Conservation (phyloP, 768 basidiomycete genomes). For the Tricholoma bakamatsutake region DNA sequence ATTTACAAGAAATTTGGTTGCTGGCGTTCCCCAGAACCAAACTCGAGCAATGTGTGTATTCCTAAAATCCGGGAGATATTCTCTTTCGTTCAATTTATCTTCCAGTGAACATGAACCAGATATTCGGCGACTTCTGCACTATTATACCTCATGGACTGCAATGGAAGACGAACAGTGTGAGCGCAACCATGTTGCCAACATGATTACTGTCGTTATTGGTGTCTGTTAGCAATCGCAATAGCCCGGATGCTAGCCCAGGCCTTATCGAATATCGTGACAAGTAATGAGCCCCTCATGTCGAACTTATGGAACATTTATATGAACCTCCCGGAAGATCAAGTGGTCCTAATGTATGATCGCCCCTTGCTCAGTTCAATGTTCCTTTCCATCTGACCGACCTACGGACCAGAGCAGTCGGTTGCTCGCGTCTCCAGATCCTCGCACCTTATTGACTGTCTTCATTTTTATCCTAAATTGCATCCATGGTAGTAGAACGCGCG, state of each 20-base stretch:
- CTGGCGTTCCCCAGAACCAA: slow-evolving; percentile 72
- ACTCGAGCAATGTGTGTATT: slow-evolving; percentile 64
- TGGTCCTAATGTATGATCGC: slow-evolving; percentile 61
- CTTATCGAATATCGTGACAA: slow-evolving; percentile 80
- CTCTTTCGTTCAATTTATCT: slow-evolving; percentile 2
- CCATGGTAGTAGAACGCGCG: slow-evolving; percentile 46
- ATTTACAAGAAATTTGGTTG: slow-evolving; percentile 82
- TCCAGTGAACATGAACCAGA: slow-evolving; percentile 64
- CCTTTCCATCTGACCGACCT: slow-evolving; percentile 12
- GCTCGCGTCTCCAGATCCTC: slow-evolving; percentile 59
- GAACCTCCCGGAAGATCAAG: slow-evolving; percentile 64
- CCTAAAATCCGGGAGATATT: not conserved
- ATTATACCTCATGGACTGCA: slow-evolving; percentile 72
- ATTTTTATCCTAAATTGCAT: slow-evolving; percentile 72
- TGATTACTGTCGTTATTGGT: not conserved
- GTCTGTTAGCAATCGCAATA: slow-evolving; percentile 48
- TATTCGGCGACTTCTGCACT: slow-evolving; percentile 61
- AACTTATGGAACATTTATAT: slow-evolving; percentile 62
- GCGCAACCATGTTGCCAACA: slow-evolving; percentile 14
- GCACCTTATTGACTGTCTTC: slow-evolving; percentile 54
- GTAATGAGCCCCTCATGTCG: slow-evolving; percentile 52
- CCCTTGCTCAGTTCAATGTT: slow-evolving; percentile 2
- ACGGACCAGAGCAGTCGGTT: slow-evolving; percentile 39
- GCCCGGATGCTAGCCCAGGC: slow-evolving; percentile 71
- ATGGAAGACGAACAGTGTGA: slow-evolving; percentile 57